Percentiles rank a stretch among this genome's conserved stretches.
phyloP scores from a whole-genome alignment of 352 stramenopile species.

The Pythium guiyangense region DNA sequence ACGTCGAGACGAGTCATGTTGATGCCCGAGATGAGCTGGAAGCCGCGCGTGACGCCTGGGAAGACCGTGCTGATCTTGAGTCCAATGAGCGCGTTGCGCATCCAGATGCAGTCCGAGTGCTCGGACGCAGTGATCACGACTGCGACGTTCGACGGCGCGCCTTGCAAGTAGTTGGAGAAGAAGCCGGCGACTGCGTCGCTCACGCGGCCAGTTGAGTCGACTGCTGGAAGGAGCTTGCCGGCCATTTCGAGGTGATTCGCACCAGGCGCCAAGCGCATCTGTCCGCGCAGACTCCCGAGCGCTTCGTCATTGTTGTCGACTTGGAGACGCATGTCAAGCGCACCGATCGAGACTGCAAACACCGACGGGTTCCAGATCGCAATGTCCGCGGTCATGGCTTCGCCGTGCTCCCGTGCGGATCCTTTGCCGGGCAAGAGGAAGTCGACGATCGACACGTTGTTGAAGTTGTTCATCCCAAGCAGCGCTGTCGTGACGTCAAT shows the following conservation, averaged over 20 bases:
- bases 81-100: slow-evolving; percentile 52
- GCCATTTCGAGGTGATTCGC: slow-evolving; percentile 46
- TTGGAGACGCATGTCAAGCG: slow-evolving; percentile 46
- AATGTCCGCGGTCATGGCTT: slow-evolving; percentile 56
- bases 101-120: slow-evolving; percentile 54
- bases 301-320: slow-evolving; percentile 28
- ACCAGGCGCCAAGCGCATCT: slow-evolving; percentile 51
- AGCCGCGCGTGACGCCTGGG: slow-evolving; percentile 45
- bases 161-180: slow-evolving; percentile 66
- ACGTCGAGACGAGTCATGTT: slow-evolving; percentile 73
- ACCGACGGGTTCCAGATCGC: slow-evolving; percentile 68
- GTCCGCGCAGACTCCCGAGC: slow-evolving; percentile 41
- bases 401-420: slow-evolving; percentile 23
- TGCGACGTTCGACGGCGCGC: slow-evolving; percentile 46
- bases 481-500: slow-evolving; percentile 38
- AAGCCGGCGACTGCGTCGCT: slow-evolving; percentile 47
- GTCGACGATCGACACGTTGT: slow-evolving; percentile 47
- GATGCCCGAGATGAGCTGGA: slow-evolving; percentile 61
- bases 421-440: slow-evolving; percentile 55
- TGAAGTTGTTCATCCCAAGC: slow-evolving; percentile 61
- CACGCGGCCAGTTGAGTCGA: slow-evolving; percentile 36
- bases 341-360: slow-evolving; percentile 65
- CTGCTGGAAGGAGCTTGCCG: slow-evolving; percentile 39
- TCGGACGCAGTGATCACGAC: slow-evolving; percentile 47
- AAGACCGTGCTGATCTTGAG: slow-evolving; percentile 62